Base-by-base conservation (phyloP, 2,329 filamentous ascomycete genomes). In the Ustulina deusta region DNA sequence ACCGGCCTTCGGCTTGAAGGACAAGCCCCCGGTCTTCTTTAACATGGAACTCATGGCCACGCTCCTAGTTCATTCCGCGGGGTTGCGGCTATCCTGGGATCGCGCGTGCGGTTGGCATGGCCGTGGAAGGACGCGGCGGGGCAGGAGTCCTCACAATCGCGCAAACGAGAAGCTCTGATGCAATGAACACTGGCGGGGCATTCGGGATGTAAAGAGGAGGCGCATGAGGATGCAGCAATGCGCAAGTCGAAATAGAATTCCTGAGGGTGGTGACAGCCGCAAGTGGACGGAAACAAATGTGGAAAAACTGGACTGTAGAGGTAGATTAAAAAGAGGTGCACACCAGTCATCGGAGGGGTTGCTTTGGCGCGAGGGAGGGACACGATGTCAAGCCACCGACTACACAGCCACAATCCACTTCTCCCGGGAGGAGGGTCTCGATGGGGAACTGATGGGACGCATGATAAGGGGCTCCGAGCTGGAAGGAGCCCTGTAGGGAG, bases 1-100 rank as follows among this genome's bases (percentile, higher is more conserved):
- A 38, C 81, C 78, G 71, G 87, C 87, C 81, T 91, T 93, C 51
- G 91, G 91, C 78, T 91, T 91, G 81, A 93, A 93, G 81, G 84
- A 84, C 65, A 84, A 81, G 73, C 84, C 84, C 75, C 83, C 84
- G 73, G 85, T 83, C 80, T 92, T 91, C 81, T 92, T 92, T 79
- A 90, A 85, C 81, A 91, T 90, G 68, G 84, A 86, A 81, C 86
- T 89, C 83, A 91, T 90, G 65, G 65, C 60, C 68, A 54, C 68
- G 40, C 25, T 66, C 2, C 15, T 59, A 20, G 36, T 61, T 36
- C 38, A 29, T 22, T 48, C 61, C 63, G 68, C 64, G 56, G 36
- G 54, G 49, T 66, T 63, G 52, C 40, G 36, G 55, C 63, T 75
- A 72, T 71, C 17, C 32, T 44, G n/a, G 59, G 29, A 52, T 51